Evolutionary conservation across 129 eudicot species (phyloP).

Genomic region (Pittosporum tobira): DNA sequence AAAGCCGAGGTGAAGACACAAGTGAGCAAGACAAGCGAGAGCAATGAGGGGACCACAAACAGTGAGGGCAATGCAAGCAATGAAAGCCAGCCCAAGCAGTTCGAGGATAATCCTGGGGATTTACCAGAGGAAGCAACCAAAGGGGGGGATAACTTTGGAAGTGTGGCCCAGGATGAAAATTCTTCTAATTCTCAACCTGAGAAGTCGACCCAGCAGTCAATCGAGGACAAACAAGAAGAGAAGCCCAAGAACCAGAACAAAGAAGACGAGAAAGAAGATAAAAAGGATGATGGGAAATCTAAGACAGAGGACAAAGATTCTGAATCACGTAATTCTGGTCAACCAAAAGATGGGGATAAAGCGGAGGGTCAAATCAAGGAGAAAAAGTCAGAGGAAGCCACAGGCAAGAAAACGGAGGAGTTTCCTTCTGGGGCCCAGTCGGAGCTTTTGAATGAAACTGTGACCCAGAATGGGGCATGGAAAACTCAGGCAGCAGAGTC

Average conservation of each 20-base stretch:
- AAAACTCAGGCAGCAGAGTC: slow-evolving; percentile 53
- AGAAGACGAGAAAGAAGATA: slow-evolving; percentile 17
- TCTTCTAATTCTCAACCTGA: slow-evolving; percentile 20
- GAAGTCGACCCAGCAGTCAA: slow-evolving; percentile 13
- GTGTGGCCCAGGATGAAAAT: slow-evolving; percentile 28
- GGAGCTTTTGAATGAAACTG: slow-evolving; percentile 32
- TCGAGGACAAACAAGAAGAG: slow-evolving; percentile 35
- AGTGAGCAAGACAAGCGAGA: slow-evolving; percentile 19
- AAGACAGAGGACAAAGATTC: slow-evolving; percentile 14
- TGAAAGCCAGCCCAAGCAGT: slow-evolving; percentile 55
- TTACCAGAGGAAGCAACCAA: slow-evolving; percentile 93
- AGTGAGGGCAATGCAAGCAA: slow-evolving; percentile 10
- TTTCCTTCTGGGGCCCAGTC: slow-evolving; percentile 24
- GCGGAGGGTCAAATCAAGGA: not conserved
- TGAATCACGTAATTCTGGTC: slow-evolving; percentile 11
- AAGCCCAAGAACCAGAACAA: slow-evolving; percentile 13
- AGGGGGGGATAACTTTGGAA: slow-evolving; percentile 33
- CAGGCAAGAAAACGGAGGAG: slow-evolving; percentile 20
- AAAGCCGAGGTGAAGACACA: slow-evolving; percentile 36
- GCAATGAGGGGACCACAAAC: not conserved
- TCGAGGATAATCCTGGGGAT: slow-evolving; percentile 86
- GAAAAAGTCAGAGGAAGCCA: slow-evolving; percentile 2
- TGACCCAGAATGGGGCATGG: slow-evolving; percentile 24
- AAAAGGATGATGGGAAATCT: slow-evolving; percentile 21
- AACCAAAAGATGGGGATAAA: slow-evolving; percentile 3